These are phyloP conservation scores for Halophytophthora polymorphica DNA, from an alignment of 352 stramenopile species.

Conservation along the genomic window DNA sequence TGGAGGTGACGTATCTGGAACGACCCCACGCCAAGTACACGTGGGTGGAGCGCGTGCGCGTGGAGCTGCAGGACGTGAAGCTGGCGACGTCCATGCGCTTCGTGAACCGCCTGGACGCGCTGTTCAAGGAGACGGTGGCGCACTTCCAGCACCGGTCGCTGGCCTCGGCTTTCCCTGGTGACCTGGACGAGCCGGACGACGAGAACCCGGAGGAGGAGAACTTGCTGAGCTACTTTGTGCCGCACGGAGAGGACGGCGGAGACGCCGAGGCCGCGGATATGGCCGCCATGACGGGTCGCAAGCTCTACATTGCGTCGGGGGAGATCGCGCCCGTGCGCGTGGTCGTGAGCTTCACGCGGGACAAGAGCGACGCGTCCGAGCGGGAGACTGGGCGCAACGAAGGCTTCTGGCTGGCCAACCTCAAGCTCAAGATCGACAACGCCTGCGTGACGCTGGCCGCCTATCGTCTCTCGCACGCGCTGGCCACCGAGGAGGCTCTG, in stretches of 20 bases:
- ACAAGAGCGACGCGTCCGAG: conserved; percentile 50
- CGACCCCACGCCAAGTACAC: conserved; percentile 69
- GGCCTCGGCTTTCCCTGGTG: conserved; percentile 36
- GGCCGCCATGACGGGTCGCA: conserved; percentile 67
- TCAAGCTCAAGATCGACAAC: conserved; percentile 87
- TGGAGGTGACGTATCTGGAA: conserved; percentile 67
- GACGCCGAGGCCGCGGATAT: conserved; percentile 30
- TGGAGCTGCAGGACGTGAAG: conserved; percentile 69
- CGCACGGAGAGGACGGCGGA: conserved; percentile 37
- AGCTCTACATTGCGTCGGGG: conserved; percentile 73
- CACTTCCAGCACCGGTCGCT: conserved; percentile 71
- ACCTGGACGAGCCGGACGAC: conserved; percentile 20
- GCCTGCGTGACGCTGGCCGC: conserved; percentile 70
- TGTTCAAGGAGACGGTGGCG: conserved; percentile 57
- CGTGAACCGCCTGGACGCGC: conserved; percentile 58
- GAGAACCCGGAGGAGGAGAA: conserved; percentile 36
- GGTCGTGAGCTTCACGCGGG: conserved; percentile 72
- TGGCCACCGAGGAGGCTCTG: conserved; percentile 75
- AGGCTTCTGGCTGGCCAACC: conserved; percentile 76
- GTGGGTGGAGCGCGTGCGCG: conserved; percentile 55
- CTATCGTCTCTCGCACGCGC: conserved; percentile 60
- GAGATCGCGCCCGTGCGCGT: conserved; percentile 71
- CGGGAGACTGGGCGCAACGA: conserved; percentile 18
- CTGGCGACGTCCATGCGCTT: conserved; percentile 80
- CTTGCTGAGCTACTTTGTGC: conserved; percentile 72